Evolutionary conservation across 2,329 filamentous ascomycete genomes (phyloP).

Genomic region (Diaporthe sp.): DNA sequence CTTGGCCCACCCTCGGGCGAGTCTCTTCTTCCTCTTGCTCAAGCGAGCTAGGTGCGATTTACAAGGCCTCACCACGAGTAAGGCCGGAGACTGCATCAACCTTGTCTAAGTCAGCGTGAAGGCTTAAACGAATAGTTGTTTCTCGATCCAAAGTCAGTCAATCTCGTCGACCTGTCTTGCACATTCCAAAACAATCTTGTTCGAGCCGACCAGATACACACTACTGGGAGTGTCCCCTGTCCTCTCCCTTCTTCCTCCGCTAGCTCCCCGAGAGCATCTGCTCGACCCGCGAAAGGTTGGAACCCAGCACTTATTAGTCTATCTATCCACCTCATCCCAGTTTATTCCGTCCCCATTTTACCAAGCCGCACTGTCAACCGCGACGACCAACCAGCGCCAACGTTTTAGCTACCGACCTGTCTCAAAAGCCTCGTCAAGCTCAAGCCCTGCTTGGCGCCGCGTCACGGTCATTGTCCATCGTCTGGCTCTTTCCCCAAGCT

Average conservation of each 20-base stretch:
- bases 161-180: background rate
- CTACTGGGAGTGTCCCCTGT: background rate
- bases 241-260: background rate
- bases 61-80: conserved; percentile 5
- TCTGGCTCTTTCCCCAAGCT: conserved; percentile 15
- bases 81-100: background rate
- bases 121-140: background rate
- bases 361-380: conserved; percentile 23
- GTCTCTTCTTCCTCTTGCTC: conserved; percentile 9
- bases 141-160: background rate
- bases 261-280: background rate
- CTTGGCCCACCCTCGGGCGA: conserved; percentile 3
- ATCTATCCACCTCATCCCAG: background rate
- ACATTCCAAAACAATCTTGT: conserved; percentile 18
- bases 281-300: background rate
- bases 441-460: conserved; percentile 32
- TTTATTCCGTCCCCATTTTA: background rate
- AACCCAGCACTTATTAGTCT: background rate
- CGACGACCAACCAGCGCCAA: conserved; percentile 23
- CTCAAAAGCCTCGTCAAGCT: conserved; percentile 23
- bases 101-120: conserved; percentile 22
- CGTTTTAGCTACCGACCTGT: conserved; percentile 31
- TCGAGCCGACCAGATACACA: background rate
- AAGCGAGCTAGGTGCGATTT: background rate
- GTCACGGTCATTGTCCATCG: conserved; percentile 17